Conservation (phyloP, 139 green algal species). For the Tetraselmis striata region DNA sequence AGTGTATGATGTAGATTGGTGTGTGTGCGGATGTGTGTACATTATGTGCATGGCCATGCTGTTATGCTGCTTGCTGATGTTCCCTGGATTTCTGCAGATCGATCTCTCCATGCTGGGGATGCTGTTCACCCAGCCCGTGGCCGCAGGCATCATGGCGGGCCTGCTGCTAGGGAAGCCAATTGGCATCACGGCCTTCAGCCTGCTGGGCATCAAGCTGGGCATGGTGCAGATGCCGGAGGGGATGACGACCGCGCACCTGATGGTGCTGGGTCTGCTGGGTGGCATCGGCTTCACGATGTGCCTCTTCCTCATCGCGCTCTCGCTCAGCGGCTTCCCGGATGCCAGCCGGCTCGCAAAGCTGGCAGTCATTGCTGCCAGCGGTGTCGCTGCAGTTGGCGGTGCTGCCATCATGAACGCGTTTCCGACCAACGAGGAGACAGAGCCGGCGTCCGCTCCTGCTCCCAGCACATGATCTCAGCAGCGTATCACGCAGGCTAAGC, state of each 20-base stretch:
- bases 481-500: too few species aligned
- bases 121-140: slow-evolving; percentile 9
- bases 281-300: slow-evolving; percentile 29
- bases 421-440: not conserved
- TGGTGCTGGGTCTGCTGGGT: slow-evolving; percentile 12
- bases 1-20: too few species aligned
- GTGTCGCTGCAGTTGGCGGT: not conserved
- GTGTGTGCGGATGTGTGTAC: too few species aligned
- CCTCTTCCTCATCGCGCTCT: slow-evolving; percentile 17
- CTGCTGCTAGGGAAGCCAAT: slow-evolving; percentile 23
- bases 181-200: slow-evolving; percentile 17
- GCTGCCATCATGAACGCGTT: not conserved
- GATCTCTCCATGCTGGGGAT: not conserved
- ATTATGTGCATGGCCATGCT: too few species aligned
- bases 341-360: not conserved
- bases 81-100: too few species aligned
- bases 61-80: too few species aligned
- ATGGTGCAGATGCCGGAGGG: slow-evolving; percentile 4
- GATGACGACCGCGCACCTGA: slow-evolving; percentile 15
- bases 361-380: not conserved
- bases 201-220: slow-evolving; percentile 5
- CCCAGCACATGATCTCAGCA: too few species aligned
- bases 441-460: too few species aligned
- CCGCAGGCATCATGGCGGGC: slow-evolving; percentile 13
- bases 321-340: not conserved